phyloP scores from a whole-genome alignment of 495 filamentous ascomycete species.

The Tetracladium marchalianum region DNA sequence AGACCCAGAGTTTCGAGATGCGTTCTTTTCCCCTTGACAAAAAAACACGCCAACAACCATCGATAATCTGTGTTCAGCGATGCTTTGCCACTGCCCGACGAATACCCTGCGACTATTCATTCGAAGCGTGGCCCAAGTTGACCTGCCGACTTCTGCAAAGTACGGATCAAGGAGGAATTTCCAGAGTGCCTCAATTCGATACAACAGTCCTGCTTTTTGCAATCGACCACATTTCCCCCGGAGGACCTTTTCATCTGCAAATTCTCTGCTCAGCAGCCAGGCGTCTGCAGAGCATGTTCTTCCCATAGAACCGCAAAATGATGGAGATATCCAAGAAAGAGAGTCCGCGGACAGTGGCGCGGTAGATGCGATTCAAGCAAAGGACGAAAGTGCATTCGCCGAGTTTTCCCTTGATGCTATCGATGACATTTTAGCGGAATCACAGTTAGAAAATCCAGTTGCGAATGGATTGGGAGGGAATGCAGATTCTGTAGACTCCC shows the following conservation, averaged over 20 bases:
- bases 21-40: neutral
- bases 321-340: neutral
- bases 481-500: too few species aligned
- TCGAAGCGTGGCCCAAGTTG: conserved; percentile 33
- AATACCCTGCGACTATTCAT: conserved; percentile 37
- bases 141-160: conserved; percentile 18
- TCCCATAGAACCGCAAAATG: neutral
- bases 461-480: too few species aligned
- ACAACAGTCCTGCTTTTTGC: neutral
- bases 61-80: conserved; percentile 13
- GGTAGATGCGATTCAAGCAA: too few species aligned
- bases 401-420: conserved; percentile 25
- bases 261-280: neutral
- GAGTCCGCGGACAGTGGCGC: too few species aligned
- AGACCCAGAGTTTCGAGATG: too few species aligned
- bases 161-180: neutral
- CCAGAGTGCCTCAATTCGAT: too few species aligned
- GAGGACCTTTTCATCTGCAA: conserved; percentile 2
- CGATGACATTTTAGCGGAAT: conserved; percentile 13
- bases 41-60: neutral
- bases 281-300: neutral
- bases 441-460: too few species aligned
- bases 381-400: conserved; percentile 17
- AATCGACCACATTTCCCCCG: neutral
- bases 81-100: conserved; percentile 39